phyloP scores from a whole-genome alignment of 768 basidiomycete genomes.

The Rhizopogon vesiculosus region DNA sequence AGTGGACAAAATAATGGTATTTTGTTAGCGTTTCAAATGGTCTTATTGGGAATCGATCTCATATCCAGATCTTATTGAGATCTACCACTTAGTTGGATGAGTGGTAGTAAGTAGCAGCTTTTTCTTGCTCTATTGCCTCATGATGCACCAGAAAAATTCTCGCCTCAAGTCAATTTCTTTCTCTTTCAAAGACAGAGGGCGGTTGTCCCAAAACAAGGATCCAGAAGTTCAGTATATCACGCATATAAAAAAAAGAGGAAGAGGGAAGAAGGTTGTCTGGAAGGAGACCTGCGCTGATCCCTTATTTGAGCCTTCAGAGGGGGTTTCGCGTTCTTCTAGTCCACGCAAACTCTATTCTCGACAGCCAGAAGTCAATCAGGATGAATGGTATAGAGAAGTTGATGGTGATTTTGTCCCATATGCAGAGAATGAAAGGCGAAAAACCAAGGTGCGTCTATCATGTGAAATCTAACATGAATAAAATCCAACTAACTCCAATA shows the following conservation, averaged over 20 bases:
- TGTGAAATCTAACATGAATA: neutral
- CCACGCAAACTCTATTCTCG: neutral
- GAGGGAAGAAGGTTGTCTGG: neutral
- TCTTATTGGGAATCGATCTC: too few relatives aligned
- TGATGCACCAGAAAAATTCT: neutral
- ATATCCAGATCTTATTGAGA: too few relatives aligned
- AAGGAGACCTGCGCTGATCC: neutral
- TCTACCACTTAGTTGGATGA: too few relatives aligned
- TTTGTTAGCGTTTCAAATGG: too few relatives aligned
- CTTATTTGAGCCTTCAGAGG: neutral
- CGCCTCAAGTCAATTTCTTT: neutral
- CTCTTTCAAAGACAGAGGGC: neutral
- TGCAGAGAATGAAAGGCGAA: neutral
- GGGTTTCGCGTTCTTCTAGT: neutral
- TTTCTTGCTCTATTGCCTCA: neutral
- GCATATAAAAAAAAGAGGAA: neutral
- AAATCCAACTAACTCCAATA: neutral
- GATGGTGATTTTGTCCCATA: too few relatives aligned
- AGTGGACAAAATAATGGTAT: too few relatives aligned
- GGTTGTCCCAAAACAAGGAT: neutral
- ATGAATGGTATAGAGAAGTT: neutral
- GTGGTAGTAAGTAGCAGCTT: too few relatives aligned
- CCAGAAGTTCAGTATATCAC: neutral
- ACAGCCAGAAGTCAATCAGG: neutral
- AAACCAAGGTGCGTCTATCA: neutral